Evolutionary conservation across 805 yeast species (phyloP).

Genomic region (Kodamaea hsintzibuensis): DNA sequence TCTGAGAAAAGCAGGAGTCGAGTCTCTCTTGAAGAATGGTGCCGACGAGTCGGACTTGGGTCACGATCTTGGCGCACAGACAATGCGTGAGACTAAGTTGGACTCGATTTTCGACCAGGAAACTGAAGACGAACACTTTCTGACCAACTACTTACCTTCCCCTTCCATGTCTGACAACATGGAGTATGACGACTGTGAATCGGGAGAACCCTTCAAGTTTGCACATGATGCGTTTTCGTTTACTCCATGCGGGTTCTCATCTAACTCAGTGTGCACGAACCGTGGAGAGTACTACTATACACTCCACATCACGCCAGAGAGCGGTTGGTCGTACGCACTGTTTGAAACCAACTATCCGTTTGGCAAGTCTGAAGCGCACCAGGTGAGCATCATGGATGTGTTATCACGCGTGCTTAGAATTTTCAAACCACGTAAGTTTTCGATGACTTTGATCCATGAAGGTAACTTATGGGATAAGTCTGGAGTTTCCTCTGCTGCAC

Average conservation of each 20-base stretch:
- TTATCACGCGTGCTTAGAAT: slow-evolving; percentile 58
- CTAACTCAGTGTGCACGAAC: slow-evolving; percentile 71
- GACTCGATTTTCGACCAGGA: slow-evolving; percentile 50
- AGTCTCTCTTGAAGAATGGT: slow-evolving; percentile 38
- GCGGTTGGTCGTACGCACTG: slow-evolving; percentile 93
- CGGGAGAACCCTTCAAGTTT: slow-evolving; percentile 26
- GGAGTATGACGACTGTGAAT: slow-evolving; percentile 18
- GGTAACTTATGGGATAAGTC: slow-evolving; percentile 9
- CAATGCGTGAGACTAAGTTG: slow-evolving; percentile 63
- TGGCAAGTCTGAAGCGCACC: slow-evolving; percentile 25
- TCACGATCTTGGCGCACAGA: slow-evolving; percentile 72
- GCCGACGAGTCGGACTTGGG: slow-evolving; percentile 67
- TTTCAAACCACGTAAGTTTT: slow-evolving; percentile 76
- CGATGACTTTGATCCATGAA: slow-evolving; percentile 41
- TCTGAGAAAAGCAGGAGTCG: slow-evolving; percentile 47
- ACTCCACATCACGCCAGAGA: slow-evolving; percentile 91
- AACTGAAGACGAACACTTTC: slow-evolving; percentile 1
- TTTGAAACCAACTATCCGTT: slow-evolving; percentile 85
- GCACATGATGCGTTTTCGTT: slow-evolving; percentile 86
- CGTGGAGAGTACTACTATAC: slow-evolving; percentile 61
- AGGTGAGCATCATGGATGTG: slow-evolving; percentile 53
- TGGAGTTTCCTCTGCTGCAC: neutral
- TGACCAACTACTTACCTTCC: slow-evolving; percentile 31
- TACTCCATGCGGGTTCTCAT: slow-evolving; percentile 92
- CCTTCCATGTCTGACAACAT: slow-evolving; percentile 32